Conservation (phyloP, 192 early-diverging fungal genomes). For the Fimicolochytrium jonesii region DNA sequence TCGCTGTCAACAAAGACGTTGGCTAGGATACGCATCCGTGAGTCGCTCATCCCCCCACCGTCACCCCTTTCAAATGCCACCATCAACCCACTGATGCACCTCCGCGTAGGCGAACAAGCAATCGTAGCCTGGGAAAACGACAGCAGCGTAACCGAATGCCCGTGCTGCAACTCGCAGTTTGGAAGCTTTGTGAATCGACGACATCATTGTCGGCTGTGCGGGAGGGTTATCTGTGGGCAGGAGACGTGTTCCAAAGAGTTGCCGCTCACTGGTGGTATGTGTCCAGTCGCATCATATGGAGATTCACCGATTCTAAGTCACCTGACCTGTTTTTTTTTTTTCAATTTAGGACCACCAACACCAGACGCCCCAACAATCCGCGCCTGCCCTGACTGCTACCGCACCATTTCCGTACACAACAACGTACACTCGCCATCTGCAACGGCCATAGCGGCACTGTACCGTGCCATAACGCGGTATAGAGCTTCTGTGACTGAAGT, state of each 20-base stretch:
- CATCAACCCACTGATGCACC: not conserved
- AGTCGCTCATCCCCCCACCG: not conserved
- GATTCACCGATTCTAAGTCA: not conserved
- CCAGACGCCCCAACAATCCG: not conserved
- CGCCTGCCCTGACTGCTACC: not conserved
- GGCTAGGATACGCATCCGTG: too few relatives aligned
- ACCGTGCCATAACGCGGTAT: slow-evolving; percentile 22
- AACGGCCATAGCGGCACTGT: not conserved
- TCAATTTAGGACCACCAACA: not conserved
- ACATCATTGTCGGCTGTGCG: slow-evolving; percentile 55
- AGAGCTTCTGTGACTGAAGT: slow-evolving; percentile 29
- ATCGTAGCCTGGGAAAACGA: slow-evolving; percentile 50
- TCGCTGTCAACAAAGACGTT: too few relatives aligned
- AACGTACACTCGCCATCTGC: too few relatives aligned
- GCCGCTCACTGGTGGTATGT: too few relatives aligned
- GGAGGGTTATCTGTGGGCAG: slow-evolving; percentile 41
- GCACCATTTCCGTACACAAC: too few relatives aligned
- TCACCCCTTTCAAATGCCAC: not conserved
- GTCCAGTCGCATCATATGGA: too few relatives aligned
- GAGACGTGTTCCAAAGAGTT: slow-evolving; percentile 15
- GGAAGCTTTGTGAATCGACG: slow-evolving; percentile 35
- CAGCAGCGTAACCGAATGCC: slow-evolving; percentile 32
- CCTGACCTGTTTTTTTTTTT: not conserved
- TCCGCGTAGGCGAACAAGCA: slow-evolving; percentile 34
- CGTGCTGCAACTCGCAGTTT: slow-evolving; percentile 36